Evolutionary conservation across 176 grass and related monocot genomes (phyloP), one percentile per base, ranked within the genome.

Genomic region (Triticum timopheevii): DNA sequence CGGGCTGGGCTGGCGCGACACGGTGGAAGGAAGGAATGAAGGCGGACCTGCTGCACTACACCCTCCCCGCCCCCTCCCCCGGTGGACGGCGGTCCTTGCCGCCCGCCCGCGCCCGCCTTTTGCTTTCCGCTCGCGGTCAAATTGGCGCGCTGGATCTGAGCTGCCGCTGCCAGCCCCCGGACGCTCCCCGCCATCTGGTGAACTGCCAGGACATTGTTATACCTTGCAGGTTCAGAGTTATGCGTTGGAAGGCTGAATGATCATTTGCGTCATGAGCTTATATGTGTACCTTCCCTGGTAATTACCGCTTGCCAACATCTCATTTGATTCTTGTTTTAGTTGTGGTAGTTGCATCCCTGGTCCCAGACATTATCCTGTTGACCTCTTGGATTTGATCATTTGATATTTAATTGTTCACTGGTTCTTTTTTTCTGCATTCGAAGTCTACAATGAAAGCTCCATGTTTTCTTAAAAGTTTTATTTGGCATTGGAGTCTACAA

Each of bases 151-250:
- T n/a, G n/a, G n/a, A n/a, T n/a, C n/a, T n/a, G n/a, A n/a, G n/a
- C n/a, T n/a, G n/a, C n/a, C n/a, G n/a, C n/a, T n/a, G n/a, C n/a
- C n/a, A n/a, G n/a, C n/a, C n/a, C n/a, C n/a, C n/a, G n/a, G n/a
- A n/a, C n/a, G n/a, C n/a, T n/a, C n/a, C n/a, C n/a, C n/a, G n/a
- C n/a, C n/a, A n/a, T n/a, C n/a, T n/a, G n/a, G n/a, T n/a, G n/a
- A n/a, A n/a, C n/a, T n/a, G n/a, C n/a, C n/a, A n/a, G n/a, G n/a
- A 52, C 49, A 52, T 16, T 86, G 30, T 89, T 82, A 47, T 52
- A 65, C 22, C 19, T 90, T 90, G 86, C 56, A 93, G 85, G 85
- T 93, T 87, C 91, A 90, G 85, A 90, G 82, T 59, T 86, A 90
- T 73, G 82, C 91, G 5, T 40, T 90, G 85, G 91, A 93, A 85